Base-by-base conservation (phyloP, 352 stramenopile species). In the Phytophthora quininea region DNA sequence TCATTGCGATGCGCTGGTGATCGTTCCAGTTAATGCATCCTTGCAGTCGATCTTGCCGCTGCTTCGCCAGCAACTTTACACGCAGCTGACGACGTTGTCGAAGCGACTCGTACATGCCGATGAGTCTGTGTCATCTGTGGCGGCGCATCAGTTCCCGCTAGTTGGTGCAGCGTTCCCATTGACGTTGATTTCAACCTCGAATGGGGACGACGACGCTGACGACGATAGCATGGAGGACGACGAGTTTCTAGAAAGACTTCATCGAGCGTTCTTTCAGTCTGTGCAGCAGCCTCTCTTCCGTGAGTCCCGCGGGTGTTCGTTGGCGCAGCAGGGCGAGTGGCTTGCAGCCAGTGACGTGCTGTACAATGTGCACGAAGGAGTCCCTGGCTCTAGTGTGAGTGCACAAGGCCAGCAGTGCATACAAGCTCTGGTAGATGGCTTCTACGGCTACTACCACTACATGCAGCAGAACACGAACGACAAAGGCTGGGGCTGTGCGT, bases 401-500 rank as follows among this genome's bases (percentile, higher is more conserved):
- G 33, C 68, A 11, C 56, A 80, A 5, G 63, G 76, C 52, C 66
- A 77, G n/a, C 62, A 80, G 6, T 61, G 77, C 54, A 64, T 76
- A 19, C 62, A 51, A 27, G 65, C 66, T 29, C 42, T 96, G 5
- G 86, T 96, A 14, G 67, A 88, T 19, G 90, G 89, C 9, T 80
- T 83, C 50, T 96, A 95, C 62, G 81, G 77, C 12, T 97, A 95
- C 69, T 96, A 90, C 57, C 90, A 97, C 62, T 96, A 97, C 73
- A 65, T 91, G 62, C 82, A 93, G 46, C 82, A 97, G 32, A 60
- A 61, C 52, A 67, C 88, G 55, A 88, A 95, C 37, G 90, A 97
- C 67, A 92, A 92, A 80, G 90, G 89, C 43, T 97, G 90, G 90
- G 90, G 90, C 46, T 97, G 90, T 50, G 89, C 90, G 29, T 97